Base-by-base conservation (phyloP, 371 early-diverging fungal genomes). In the Rozella allomycis region DNA sequence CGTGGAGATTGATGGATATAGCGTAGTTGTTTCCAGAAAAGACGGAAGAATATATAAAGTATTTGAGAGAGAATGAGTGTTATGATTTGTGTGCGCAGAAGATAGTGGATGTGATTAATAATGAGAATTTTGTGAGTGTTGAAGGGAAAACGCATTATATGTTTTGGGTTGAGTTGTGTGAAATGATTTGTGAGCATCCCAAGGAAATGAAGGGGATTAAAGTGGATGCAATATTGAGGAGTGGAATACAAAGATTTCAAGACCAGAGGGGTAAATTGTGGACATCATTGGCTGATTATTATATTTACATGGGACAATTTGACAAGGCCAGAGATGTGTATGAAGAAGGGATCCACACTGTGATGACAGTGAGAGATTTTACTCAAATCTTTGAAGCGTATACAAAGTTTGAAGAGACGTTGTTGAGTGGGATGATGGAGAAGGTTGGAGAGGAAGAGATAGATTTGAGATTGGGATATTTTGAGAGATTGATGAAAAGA, bases 351-450 rank as follows among this genome's bases (percentile, higher is more conserved):
- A 55, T 91, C 26, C 58, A 55, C 1, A 58, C 58, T 0, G 91
- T 88, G 10, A 57, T 51, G 46, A 85, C 81, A 0, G 80, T 88
- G n/a, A 68, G 79, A 14, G 93, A 91, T 48, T 96, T 96, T 35
- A 72, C 86, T 0, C 71, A 77, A 39, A 74, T 96, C 26, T 96
- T 90, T 54, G 90, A 96, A 39, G 40, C 40, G 1, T 37, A 29
- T 31, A 25, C 23, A 1, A 20, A 40, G 19, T 37, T 40, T 19
- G 40, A 34, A 23, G 40, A 40, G 54, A 52, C 12, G 46, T 46
- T 6, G 62, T 54, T 1, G 69, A 65, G 27, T 67, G 16, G 10
- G 32, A 21, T 14, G 26, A 34, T 25, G 9, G 13, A 11, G 6
- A 17, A 8, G 28, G 26, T 17, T 1, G 40, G 47, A 29, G 56